Conservation (phyloP, 805 yeast genomes). For the Kuraishia hungarica region DNA sequence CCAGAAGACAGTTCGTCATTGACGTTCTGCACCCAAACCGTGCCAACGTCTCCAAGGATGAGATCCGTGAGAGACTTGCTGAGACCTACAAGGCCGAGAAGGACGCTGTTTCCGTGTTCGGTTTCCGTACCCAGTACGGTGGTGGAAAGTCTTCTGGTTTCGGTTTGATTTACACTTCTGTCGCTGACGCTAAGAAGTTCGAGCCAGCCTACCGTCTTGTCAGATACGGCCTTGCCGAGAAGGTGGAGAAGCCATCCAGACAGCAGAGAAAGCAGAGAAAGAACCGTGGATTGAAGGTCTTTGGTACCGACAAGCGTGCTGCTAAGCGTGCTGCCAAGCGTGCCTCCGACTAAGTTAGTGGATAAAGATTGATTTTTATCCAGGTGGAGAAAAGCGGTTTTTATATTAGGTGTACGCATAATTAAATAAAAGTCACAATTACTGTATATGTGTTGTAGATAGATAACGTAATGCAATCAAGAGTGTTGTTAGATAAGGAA, state of each 20-base stretch:
- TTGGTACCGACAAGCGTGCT: slow-evolving; percentile 94
- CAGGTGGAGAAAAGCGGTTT: not conserved
- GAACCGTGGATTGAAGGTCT: slow-evolving; percentile 98
- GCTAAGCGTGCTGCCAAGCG: slow-evolving; percentile 90
- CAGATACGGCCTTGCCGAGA: slow-evolving; percentile 95
- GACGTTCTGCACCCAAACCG: slow-evolving; percentile 99
- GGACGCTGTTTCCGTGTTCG: slow-evolving; percentile 84
- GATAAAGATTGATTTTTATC: not conserved
- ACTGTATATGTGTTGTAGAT: not conserved
- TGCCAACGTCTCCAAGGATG: slow-evolving; percentile 99
- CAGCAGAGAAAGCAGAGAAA: slow-evolving; percentile 99
- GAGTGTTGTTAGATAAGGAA: too few relatives aligned
- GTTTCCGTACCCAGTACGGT: slow-evolving; percentile 99
- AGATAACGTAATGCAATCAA: not conserved
- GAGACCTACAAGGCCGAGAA: slow-evolving; percentile 59
- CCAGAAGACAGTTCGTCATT: slow-evolving; percentile 99
- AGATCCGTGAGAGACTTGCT: slow-evolving; percentile 74
- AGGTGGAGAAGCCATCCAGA: slow-evolving; percentile 97
- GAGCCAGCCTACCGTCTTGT: slow-evolving; percentile 99
- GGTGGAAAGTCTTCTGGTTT: slow-evolving; percentile 99
- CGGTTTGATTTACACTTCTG: slow-evolving; percentile 97
- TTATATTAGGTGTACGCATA: not conserved
- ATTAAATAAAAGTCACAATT: not conserved
- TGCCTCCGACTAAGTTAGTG: slow-evolving; percentile 59
- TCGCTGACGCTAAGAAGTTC: slow-evolving; percentile 95